Evolutionary conservation across 2,329 filamentous ascomycete species (phyloP).

Genomic region (Aspergillus sp.): DNA sequence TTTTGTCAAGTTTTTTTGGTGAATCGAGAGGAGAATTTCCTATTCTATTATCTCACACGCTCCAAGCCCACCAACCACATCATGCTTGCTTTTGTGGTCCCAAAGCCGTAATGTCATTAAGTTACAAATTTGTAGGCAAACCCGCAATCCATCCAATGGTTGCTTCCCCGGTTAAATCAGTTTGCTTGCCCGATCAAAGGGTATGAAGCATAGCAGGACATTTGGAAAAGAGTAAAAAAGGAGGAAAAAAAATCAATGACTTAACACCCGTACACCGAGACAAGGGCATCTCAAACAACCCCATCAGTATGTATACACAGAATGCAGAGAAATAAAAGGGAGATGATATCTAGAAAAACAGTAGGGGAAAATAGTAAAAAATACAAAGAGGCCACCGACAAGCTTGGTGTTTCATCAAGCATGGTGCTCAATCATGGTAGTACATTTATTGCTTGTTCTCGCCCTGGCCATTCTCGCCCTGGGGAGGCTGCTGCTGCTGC

Average conservation of each 20-base stretch:
- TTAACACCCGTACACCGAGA: slow-evolving; percentile 41
- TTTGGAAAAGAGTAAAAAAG: slow-evolving; percentile 15
- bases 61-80: slow-evolving; percentile 34
- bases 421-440: slow-evolving; percentile 19
- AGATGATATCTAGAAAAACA: slow-evolving; percentile 25
- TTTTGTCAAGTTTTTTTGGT: slow-evolving; percentile 2
- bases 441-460: slow-evolving; percentile 68
- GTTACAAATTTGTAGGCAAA: slow-evolving; percentile 38
- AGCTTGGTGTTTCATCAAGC: slow-evolving; percentile 1
- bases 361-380: slow-evolving; percentile 21
- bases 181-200: slow-evolving; percentile 22
- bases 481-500: slow-evolving; percentile 52
- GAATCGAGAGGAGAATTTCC: slow-evolving; percentile 43
- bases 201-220: slow-evolving; percentile 26
- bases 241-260: slow-evolving; percentile 19
- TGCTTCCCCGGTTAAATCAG: slow-evolving; percentile 16
- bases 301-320: slow-evolving; percentile 41
- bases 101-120: slow-evolving; percentile 42
- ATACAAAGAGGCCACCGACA: slow-evolving; percentile 16
- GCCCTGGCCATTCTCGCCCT: slow-evolving; percentile 45
- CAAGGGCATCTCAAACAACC: slow-evolving; percentile 22
- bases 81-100: slow-evolving; percentile 34
- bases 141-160: slow-evolving; percentile 24
- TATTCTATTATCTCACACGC: slow-evolving; percentile 42
- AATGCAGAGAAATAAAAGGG: slow-evolving; percentile 25